Base-by-base conservation (phyloP, 352 stramenopile genomes). In the Blastocystis sp. region DNA sequence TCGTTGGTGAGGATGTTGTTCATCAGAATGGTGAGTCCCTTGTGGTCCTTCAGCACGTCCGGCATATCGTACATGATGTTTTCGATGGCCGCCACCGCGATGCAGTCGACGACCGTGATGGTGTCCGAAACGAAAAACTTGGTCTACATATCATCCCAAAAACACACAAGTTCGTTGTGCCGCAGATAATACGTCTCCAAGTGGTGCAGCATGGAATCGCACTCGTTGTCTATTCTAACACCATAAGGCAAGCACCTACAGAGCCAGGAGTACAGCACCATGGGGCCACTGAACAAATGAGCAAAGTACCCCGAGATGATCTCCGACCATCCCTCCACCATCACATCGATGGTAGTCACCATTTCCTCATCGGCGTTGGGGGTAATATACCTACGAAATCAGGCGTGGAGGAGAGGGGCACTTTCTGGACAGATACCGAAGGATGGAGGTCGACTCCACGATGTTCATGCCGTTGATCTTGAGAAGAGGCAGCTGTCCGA, bases 391-490 rank as follows among this genome's bases (percentile, higher is more conserved):
- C 74, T 84, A 48, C 17, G 52, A 64, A 28, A 19, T 56, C 2
- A 45, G 34, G 21, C n/a, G 14, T 19, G 40, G 21, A 76, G 17
- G 21, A 41, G 3, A 23, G 62, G 2, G 19, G n/a, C 43, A 88
- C 78, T 88, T 88, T 40, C 56, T 38, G 1, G 78, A 76, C n/a
- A 88, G n/a, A 76, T 79, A 88, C 2, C 78, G 78, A 21, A 88
- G 67, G 45, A 88, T 88, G 7, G 78, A 76, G 4, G 64, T 66
- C 1, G 78, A 88, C 52, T 88, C 40, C n/a, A 77, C 43, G 23
- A 88, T 23, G 70, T 88, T 88, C 67, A 88, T 56, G 40, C 78
- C 78, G 43, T 88, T 38, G 28, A 88, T 76, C 23, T 88, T 79
- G n/a, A 88, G 23, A 38, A 88, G 61, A n/a, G 78, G 78, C 19